Evolutionary conservation across 2,329 filamentous ascomycete genomes (phyloP).

Genomic region (Sordariomycetes sp.): DNA sequence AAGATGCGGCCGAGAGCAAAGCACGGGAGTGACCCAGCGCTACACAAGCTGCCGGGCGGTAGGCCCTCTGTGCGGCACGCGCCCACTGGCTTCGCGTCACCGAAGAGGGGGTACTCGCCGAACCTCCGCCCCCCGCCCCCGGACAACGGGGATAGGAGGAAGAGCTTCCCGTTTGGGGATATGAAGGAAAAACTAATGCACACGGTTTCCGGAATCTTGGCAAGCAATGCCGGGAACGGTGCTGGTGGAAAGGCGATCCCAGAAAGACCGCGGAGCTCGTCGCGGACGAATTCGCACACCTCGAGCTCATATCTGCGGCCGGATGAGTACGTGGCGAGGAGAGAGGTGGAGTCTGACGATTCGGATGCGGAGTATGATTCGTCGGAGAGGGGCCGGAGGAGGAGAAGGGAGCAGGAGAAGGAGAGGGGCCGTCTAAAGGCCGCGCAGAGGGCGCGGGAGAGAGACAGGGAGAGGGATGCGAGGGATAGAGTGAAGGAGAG

Average conservation of each 20-base stretch:
- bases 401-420: constrained; percentile 3
- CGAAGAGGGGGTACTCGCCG: constrained; percentile 2
- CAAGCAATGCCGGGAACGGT: constrained; percentile 16
- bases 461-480: constrained; percentile 23
- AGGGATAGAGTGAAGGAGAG: constrained; percentile 21
- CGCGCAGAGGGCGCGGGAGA: constrained; percentile 19
- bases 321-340: background rate
- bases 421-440: constrained; percentile 18
- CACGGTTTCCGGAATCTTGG: constrained; percentile 31
- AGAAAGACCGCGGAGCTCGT: constrained; percentile 12
- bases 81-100: background rate
- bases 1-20: background rate
- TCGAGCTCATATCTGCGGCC: background rate
- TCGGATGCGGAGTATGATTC: background rate
- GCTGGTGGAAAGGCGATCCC: constrained; percentile 21
- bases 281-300: constrained; percentile 2
- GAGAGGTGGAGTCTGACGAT: background rate
- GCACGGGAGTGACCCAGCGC: background rate
- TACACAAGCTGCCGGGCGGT: background rate
- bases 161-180: constrained; percentile 3
- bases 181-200: constrained; percentile 30
- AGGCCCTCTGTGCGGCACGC: background rate
- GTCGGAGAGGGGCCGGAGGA: background rate
- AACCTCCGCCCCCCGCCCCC: background rate
- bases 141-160: constrained; percentile 1